Conservation (phyloP, 768 basidiomycete genomes). For the Tremella fuciformis region DNA sequence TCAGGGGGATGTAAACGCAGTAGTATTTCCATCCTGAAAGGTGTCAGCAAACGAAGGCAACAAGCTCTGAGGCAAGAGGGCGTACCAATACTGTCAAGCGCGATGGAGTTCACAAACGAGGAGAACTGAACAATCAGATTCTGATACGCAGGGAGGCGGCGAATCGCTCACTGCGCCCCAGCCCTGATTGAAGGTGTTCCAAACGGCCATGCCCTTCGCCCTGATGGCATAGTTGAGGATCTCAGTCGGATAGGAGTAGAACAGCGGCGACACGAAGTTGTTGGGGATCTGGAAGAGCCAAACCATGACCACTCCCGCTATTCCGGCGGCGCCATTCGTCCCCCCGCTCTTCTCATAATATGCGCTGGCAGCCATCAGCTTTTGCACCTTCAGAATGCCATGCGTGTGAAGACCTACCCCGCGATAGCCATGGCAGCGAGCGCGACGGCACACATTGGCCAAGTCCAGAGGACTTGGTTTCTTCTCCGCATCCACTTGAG, state of each 20-base stretch:
- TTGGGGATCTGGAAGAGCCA: conserved; percentile 51
- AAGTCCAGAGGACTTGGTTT: conserved; percentile 47
- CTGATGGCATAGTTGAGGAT: conserved; percentile 52
- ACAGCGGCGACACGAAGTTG: conserved; percentile 42
- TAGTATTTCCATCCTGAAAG: conserved; percentile 49
- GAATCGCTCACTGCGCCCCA: conserved; percentile 58
- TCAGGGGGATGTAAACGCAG: conserved; percentile 52
- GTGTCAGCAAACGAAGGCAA: background rate
- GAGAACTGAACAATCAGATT: conserved; percentile 52
- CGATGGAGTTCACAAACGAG: conserved; percentile 65
- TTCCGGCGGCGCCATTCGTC: too few species aligned
- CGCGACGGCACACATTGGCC: conserved; percentile 45
- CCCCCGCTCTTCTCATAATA: conserved; percentile 22
- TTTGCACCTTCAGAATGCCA: conserved; percentile 1
- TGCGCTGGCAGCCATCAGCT: conserved; percentile 39
- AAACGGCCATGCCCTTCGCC: conserved; percentile 45
- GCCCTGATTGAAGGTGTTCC: conserved; percentile 55
- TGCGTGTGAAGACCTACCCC: background rate
- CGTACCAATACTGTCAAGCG: conserved; percentile 42
- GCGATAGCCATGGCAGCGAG: conserved; percentile 45
- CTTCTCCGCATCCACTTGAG: conserved; percentile 47
- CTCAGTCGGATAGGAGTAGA: conserved; percentile 43
- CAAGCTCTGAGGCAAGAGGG: background rate
- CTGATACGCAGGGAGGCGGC: too few species aligned
- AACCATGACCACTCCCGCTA: conserved; percentile 36